Conservation (phyloP, 495 filamentous ascomycete species). For the Aspergillus cristatus region DNA sequence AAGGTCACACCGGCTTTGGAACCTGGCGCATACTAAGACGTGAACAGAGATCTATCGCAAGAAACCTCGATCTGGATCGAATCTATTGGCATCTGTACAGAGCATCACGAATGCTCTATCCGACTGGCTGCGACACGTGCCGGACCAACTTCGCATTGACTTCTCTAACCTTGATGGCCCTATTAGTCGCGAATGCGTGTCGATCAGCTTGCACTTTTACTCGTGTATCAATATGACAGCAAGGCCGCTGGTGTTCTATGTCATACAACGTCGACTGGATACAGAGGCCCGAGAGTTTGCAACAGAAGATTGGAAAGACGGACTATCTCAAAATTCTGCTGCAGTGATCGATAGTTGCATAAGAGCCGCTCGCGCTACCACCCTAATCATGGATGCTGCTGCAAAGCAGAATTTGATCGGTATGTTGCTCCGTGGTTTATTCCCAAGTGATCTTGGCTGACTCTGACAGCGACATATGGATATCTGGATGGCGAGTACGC, state of each 20-base stretch:
- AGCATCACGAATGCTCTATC: constrained; percentile 35
- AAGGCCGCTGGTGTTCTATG: constrained; percentile 39
- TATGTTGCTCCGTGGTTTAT: constrained; percentile 5
- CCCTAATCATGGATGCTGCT: constrained; percentile 37
- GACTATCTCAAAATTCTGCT: constrained; percentile 30
- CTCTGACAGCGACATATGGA: constrained; percentile 34
- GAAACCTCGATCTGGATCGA: constrained; percentile 31
- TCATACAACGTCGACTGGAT: constrained; percentile 36
- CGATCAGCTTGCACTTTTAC: constrained; percentile 40
- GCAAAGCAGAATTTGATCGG: constrained; percentile 36
- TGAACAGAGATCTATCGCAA: constrained; percentile 34
- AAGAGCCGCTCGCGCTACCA: constrained; percentile 35
- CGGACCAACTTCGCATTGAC: constrained; percentile 34
- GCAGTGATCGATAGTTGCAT: constrained; percentile 41
- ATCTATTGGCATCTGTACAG: constrained; percentile 36
- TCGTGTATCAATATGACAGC: constrained; percentile 45
- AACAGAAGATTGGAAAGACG: constrained; percentile 31
- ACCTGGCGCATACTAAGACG: not conserved
- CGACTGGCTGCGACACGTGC: constrained; percentile 31
- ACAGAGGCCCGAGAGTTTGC: constrained; percentile 13
- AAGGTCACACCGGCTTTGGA: not conserved
- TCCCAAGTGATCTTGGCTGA: not conserved
- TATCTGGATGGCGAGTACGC: constrained; percentile 43
- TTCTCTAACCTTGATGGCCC: constrained; percentile 26
- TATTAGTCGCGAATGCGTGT: constrained; percentile 35